phyloP scores from a whole-genome alignment of 2,329 filamentous ascomycete species.

The Fusarium duplospermum region DNA sequence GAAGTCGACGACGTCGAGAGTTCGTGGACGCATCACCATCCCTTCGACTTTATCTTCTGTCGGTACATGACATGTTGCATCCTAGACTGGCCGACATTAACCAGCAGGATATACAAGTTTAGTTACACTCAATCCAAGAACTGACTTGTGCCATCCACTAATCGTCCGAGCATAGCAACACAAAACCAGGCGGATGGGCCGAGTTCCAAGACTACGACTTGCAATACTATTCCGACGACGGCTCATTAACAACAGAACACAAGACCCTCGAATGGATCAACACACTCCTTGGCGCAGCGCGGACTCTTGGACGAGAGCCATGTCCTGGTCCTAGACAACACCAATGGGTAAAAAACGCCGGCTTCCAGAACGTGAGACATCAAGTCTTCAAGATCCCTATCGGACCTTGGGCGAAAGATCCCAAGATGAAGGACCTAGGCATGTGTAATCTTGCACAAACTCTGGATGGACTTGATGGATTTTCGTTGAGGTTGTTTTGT shows the following conservation, averaged over 20 bases:
- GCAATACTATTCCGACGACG: conserved; percentile 45
- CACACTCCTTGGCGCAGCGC: conserved; percentile 27
- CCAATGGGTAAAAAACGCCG: conserved; percentile 47
- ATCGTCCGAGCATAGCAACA: conserved; percentile 26
- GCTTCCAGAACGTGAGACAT: conserved; percentile 50
- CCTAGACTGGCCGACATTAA: conserved; percentile 45
- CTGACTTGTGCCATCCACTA: background rate
- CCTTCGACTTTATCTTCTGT: conserved; percentile 52
- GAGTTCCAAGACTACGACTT: conserved; percentile 47
- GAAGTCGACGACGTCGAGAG: conserved; percentile 52
- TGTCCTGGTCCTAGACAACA: conserved; percentile 41
- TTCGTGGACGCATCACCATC: conserved; percentile 38
- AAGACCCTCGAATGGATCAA: conserved; percentile 37
- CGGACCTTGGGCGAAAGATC: conserved; percentile 49
- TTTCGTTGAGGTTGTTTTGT: conserved; percentile 14
- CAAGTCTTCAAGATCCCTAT: conserved; percentile 47
- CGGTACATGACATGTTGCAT: conserved; percentile 50
- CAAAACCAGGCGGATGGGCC: conserved; percentile 52
- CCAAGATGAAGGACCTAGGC: conserved; percentile 47
- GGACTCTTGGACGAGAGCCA: conserved; percentile 37
- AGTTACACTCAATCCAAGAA: background rate
- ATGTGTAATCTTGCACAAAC: conserved; percentile 25
- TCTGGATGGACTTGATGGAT: conserved; percentile 12
- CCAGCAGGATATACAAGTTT: conserved; percentile 38
- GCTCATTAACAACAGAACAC: conserved; percentile 36